Evolutionary conservation across 1,284 basidiomycete species (phyloP), one percentile per base, ranked within the genome.

Genomic region (Dichomitus squalens): DNA sequence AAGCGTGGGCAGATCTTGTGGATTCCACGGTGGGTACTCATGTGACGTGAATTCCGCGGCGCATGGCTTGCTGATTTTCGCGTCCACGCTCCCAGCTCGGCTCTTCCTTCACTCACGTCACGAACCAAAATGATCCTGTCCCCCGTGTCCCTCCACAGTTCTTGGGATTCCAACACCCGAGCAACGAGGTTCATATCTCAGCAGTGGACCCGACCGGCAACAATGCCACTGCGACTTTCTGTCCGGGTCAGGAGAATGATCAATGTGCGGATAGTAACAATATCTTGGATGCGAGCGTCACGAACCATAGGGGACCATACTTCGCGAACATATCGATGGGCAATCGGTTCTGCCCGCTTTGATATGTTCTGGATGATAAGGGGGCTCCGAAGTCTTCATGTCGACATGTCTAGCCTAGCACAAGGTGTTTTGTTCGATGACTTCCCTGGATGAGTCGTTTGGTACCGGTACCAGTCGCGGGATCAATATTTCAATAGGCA

Each of bases 1-100:
- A 76, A 60, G 73, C 64, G 9, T 81, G 74, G 68, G 79, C 80
- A 1, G 66, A 80, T 59, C 74, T 79, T 58, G 69, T 81, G 40
- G 77, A 79, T 64, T 74, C 54, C 67, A 70, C 9, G 49, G 61
- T 35, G 55, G 59, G 29, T 68, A 69, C 54, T 55, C 18, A 5
- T n/a, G 2, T 21, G 3, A 4, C 34, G 31, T n/a, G 4, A 2
- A 27, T n/a, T n/a, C n/a, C n/a, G 12, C 11, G 27, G n/a, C 5
- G 20, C 34, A 16, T 36, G 8, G n/a, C 23, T 18, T 38, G 12
- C 20, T 44, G 36, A 40, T 38, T 46, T 33, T 35, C 34, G 21
- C 20, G 11, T 20, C 29, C n/a, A 16, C 27, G 7, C 27, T 2
- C 31, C 18, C 33, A 64, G 62, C 57, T 64, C 20, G 62, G 62